Percentiles rank a stretch among this genome's conserved stretches.
These are phyloP conservation scores for Tricholomella constricta DNA, from an alignment of 768 basidiomycete genomes.

Conservation along the genomic window DNA sequence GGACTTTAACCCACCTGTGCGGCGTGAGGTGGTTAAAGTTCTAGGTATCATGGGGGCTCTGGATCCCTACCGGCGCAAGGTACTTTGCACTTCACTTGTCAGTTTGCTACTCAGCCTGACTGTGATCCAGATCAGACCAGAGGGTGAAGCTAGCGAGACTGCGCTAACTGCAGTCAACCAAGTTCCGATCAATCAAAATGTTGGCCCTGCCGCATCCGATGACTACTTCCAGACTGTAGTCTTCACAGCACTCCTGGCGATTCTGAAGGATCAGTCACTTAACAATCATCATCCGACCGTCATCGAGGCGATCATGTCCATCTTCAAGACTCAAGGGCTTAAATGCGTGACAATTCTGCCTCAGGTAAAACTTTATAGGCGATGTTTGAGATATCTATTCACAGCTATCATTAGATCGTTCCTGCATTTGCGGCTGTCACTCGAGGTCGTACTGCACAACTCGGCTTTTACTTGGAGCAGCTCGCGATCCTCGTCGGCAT, in stretches of 20 bases:
- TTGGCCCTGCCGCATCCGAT: conserved; percentile 69
- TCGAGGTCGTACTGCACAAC: conserved; percentile 73
- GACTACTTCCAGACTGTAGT: conserved; percentile 98
- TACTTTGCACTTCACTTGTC: conserved; percentile 26
- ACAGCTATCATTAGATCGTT: conserved; percentile 63
- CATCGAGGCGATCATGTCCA: conserved; percentile 97
- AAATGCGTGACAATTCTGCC: conserved; percentile 95
- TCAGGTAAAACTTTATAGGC: conserved; percentile 54
- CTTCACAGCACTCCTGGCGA: conserved; percentile 81
- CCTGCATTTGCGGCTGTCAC: conserved; percentile 93
- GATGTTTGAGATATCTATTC: neutral
- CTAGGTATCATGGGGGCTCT: conserved; percentile 95
- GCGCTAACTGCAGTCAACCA: conserved; percentile 63
- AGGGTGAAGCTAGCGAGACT: conserved; percentile 66
- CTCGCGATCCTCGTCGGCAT: conserved; percentile 93
- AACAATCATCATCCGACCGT: conserved; percentile 88
- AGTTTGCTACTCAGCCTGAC: conserved; percentile 9
- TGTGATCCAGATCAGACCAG: conserved; percentile 52
- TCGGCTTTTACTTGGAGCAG: conserved; percentile 93
- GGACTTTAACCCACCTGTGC: conserved; percentile 68
- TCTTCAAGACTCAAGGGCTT: conserved; percentile 96
- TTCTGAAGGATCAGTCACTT: conserved; percentile 87
- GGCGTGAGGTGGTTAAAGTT: conserved; percentile 91
- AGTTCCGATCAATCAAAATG: conserved; percentile 66
- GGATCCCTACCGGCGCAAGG: conserved; percentile 95